These are phyloP conservation scores for Fusarium sp. DNA, from an alignment of 2,329 filamentous ascomycete species.

Conservation along the genomic window DNA sequence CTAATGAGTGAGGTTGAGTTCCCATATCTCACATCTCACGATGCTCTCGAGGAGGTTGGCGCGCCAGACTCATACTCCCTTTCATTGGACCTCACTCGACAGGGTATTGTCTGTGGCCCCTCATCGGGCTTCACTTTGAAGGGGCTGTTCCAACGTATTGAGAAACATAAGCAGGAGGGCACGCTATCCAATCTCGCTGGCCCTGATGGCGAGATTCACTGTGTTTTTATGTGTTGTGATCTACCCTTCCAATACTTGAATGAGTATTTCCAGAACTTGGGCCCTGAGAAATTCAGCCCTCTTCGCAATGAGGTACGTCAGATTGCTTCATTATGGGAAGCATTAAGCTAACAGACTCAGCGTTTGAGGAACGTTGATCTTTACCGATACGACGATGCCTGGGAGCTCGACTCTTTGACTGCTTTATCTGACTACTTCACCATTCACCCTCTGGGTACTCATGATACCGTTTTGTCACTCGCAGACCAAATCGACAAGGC, in stretches of 20 bases:
- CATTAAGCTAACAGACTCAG: constrained; percentile 43
- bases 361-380: constrained; percentile 58
- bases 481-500: constrained; percentile 40
- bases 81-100: constrained; percentile 62
- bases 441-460: constrained; percentile 36
- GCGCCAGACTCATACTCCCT: constrained; percentile 61
- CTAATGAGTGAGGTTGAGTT: constrained; percentile 62
- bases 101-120: constrained; percentile 68
- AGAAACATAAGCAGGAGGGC: constrained; percentile 55
- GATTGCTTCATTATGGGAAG: fast-evolving
- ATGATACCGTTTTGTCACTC: constrained; percentile 37
- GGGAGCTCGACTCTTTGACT: constrained; percentile 56
- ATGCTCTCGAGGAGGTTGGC: constrained; percentile 63
- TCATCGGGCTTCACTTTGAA: constrained; percentile 66
- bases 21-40: constrained; percentile 63
- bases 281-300: constrained; percentile 55
- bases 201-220: constrained; percentile 56
- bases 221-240: constrained; percentile 69
- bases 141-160: constrained; percentile 59
- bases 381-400: constrained; percentile 63
- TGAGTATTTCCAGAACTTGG: constrained; percentile 65
- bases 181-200: constrained; percentile 56
- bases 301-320: constrained; percentile 52
- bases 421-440: constrained; percentile 50
- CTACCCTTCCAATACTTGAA: constrained; percentile 68